Evolutionary conservation across 106 monocot genomes (phyloP).

Genomic region (Dendrobium catenatum): DNA sequence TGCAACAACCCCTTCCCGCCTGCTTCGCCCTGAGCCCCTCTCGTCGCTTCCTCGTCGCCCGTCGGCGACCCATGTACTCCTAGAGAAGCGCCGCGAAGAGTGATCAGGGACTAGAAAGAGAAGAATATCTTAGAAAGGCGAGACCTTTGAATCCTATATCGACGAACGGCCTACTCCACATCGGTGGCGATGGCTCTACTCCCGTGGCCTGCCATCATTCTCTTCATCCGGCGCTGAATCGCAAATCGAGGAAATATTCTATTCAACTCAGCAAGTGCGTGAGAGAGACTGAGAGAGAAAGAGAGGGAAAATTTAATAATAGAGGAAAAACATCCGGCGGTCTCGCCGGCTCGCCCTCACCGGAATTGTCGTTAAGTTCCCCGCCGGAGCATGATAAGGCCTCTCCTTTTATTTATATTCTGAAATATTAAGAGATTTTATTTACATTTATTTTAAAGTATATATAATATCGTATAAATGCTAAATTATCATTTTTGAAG

Average conservation of each 20-base stretch:
- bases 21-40: conserved; percentile 45
- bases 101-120: not conserved
- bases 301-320: not conserved
- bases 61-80: conserved; percentile 27
- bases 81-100: not conserved
- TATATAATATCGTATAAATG: no score
- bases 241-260: conserved; percentile 13
- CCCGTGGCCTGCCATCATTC: conserved; percentile 8
- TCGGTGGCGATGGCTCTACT: not conserved
- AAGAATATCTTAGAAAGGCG: conserved; percentile 6
- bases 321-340: not conserved
- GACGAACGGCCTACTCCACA: not conserved
- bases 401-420: no score
- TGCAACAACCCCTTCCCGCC: conserved; percentile 47
- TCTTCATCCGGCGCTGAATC: conserved; percentile 20
- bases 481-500: no score
- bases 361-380: not conserved
- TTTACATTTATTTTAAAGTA: no score
- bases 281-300: not conserved
- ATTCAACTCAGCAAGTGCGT: not conserved
- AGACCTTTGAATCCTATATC: not conserved
- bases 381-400: not conserved
- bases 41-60: conserved; percentile 29
- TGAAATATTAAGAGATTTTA: no score
- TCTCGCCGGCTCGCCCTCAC: not conserved